These are phyloP conservation scores for Fusarium sp. DNA, from an alignment of 2,329 filamentous ascomycete species.

Conservation along the genomic window DNA sequence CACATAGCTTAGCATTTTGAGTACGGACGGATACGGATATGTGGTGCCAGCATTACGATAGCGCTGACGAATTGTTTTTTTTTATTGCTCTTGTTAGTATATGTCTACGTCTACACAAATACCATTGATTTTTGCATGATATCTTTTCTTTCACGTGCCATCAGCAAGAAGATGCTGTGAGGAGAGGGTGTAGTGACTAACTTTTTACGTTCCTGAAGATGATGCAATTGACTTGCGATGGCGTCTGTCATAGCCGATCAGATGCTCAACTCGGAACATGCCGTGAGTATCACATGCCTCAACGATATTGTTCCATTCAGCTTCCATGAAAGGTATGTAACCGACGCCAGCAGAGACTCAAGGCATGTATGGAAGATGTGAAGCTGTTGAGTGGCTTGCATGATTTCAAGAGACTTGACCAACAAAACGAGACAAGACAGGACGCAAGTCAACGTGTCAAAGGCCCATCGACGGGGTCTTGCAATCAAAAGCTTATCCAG, in stretches of 20 bases:
- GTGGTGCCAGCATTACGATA: constrained; percentile 16
- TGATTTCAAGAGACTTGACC: not conserved
- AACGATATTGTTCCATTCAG: not conserved
- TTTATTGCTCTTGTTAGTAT: not conserved
- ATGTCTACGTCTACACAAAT: not conserved
- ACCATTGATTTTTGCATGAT: not conserved
- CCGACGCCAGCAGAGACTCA: not conserved
- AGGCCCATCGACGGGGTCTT: not conserved
- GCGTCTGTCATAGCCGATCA: not conserved
- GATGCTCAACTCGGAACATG: not conserved
- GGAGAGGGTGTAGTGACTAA: not conserved
- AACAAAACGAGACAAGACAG: not conserved
- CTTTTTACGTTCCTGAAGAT: not conserved
- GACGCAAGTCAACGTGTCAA: not conserved
- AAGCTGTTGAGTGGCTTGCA: not conserved
- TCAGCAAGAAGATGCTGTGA: not conserved
- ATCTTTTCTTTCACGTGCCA: not conserved
- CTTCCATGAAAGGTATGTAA: not conserved
- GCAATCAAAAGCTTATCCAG: not conserved
- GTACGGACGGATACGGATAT: constrained; percentile 4
- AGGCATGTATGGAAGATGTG: not conserved
- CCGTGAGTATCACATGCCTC: not conserved
- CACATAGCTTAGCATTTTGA: constrained; percentile 22
- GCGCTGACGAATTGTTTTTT: constrained; percentile 8
- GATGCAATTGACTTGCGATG: constrained; percentile 17